These are phyloP conservation scores for Sequoiadendron giganteum DNA, from an alignment of 75 land plant species.

Conservation along the genomic window DNA sequence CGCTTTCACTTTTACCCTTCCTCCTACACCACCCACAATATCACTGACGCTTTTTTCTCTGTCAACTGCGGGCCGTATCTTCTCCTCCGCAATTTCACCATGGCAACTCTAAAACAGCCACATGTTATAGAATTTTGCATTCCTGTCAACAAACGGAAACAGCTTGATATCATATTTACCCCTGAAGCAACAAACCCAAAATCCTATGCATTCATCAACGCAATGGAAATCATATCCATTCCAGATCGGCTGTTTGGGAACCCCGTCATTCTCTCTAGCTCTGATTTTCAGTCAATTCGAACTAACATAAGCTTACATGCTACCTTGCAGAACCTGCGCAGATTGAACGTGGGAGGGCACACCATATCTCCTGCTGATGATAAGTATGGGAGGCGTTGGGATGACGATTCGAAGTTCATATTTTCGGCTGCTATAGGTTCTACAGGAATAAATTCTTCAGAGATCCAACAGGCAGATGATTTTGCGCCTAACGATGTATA, in stretches of 20 bases:
- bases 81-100: neutral
- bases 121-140: neutral
- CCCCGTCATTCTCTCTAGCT: neutral
- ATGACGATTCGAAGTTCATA: constrained; percentile 2
- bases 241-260: constrained; percentile 30
- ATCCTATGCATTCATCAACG: constrained; percentile 70
- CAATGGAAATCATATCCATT: constrained; percentile 67
- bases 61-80: too few species aligned
- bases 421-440: constrained; percentile 17
- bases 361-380: constrained; percentile 46
- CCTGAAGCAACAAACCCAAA: too few species aligned
- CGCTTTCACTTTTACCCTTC: neutral
- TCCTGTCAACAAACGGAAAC: too few species aligned
- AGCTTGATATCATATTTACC: too few species aligned
- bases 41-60: neutral
- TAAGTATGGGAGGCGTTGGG: constrained; percentile 37
- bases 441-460: neutral
- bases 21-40: neutral
- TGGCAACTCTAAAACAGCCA: neutral
- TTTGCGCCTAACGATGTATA: constrained; percentile 44
- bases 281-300: neutral
- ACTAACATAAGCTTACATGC: neutral
- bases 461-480: constrained; percentile 13
- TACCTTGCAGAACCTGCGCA: constrained; percentile 57
- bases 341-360: constrained; percentile 83